These are phyloP conservation scores for Deuterostichococcus epilithicus DNA, from an alignment of 139 green algal genomes.

Conservation along the genomic window DNA sequence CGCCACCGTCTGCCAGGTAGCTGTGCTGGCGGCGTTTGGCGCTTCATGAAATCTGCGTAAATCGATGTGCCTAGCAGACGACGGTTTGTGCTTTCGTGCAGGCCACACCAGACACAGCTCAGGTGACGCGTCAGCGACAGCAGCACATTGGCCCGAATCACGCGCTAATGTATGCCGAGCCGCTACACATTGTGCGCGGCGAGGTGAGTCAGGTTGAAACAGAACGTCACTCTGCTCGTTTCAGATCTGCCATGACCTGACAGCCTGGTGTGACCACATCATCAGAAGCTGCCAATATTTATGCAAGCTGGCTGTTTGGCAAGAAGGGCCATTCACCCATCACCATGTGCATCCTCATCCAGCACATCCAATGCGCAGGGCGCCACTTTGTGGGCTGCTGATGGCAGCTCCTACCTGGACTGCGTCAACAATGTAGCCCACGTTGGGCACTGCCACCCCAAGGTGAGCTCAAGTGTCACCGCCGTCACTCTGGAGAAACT, in stretches of 20 bases:
- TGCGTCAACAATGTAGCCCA: conserved; percentile 73
- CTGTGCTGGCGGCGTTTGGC: no score
- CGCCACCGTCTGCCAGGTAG: not conserved
- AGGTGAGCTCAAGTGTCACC: conserved; percentile 6
- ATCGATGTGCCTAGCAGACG: no score
- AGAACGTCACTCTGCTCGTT: not conserved
- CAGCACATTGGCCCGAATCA: conserved; percentile 30
- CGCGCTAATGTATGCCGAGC: conserved; percentile 36
- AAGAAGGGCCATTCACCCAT: not conserved
- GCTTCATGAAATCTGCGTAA: no score
- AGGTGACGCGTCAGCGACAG: conserved; percentile 4
- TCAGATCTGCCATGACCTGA: not conserved
- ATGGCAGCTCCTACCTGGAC: conserved; percentile 57
- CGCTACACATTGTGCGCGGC: conserved; percentile 56
- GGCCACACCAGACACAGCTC: not conserved
- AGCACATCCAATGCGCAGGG: not conserved
- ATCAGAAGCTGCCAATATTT: not conserved
- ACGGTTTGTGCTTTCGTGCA: no score
- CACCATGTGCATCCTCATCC: not conserved
- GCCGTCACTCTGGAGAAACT: no score
- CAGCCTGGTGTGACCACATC: not conserved
- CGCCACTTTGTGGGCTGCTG: not conserved
- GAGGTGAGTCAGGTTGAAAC: conserved; percentile 56
- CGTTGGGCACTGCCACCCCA: conserved; percentile 38
- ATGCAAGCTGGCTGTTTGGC: not conserved